Percentiles rank a stretch among this genome's conserved stretches.
Conservation (phyloP, 768 basidiomycete species). For the Naganishia onofrii region DNA sequence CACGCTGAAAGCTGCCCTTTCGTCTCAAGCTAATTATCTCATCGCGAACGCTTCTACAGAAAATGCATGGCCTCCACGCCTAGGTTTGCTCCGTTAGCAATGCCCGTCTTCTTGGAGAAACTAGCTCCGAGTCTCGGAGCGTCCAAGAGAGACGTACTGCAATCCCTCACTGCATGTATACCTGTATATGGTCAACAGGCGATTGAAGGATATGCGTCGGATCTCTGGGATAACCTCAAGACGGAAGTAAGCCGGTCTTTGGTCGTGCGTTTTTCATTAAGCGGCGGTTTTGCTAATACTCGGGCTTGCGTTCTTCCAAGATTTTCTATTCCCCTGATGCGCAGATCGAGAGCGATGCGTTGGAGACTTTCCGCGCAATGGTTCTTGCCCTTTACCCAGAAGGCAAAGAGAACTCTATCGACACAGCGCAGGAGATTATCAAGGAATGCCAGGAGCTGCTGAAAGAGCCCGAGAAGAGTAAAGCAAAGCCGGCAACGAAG, state of each 20-base stretch:
- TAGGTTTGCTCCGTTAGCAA: constrained; percentile 74
- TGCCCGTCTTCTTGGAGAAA: constrained; percentile 89
- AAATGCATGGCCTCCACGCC: constrained; percentile 74
- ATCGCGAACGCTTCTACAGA: constrained; percentile 50
- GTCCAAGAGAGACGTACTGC: constrained; percentile 85
- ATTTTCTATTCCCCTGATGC: constrained; percentile 87
- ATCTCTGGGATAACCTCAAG: constrained; percentile 87
- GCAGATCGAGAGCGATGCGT: constrained; percentile 69
- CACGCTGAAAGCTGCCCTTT: background rate
- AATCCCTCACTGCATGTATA: constrained; percentile 71
- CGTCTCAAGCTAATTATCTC: background rate
- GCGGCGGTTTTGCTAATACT: background rate
- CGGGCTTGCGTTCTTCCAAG: constrained; percentile 54
- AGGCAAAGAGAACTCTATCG: constrained; percentile 54
- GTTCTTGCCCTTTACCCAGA: constrained; percentile 67
- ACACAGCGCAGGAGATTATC: constrained; percentile 70
- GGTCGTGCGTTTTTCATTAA: too few relatives aligned
- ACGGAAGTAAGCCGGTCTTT: constrained; percentile 65
- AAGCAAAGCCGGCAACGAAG: constrained; percentile 82
- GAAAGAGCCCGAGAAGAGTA: constrained; percentile 87
- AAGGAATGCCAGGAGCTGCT: constrained; percentile 76
- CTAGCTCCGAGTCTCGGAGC: constrained; percentile 73
- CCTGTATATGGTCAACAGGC: constrained; percentile 75
- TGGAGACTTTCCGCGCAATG: constrained; percentile 69
- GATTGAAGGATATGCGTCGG: constrained; percentile 63